These are phyloP conservation scores for Boletus reticulatus DNA, from an alignment of 768 basidiomycete genomes.

Conservation along the genomic window DNA sequence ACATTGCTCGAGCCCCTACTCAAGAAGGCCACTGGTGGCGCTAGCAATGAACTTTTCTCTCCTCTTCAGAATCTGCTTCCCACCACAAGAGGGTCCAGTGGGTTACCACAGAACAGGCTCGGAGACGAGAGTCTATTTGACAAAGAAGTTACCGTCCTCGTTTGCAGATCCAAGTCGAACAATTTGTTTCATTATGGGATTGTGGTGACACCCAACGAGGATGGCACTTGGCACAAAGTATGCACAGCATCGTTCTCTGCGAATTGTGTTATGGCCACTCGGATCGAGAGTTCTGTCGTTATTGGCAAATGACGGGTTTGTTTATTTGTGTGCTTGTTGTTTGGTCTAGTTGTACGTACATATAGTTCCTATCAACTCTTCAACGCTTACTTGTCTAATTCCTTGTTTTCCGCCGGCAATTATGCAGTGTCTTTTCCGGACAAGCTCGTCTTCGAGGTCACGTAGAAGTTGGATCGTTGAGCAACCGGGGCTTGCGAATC, in stretches of 20 bases:
- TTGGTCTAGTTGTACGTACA: no score
- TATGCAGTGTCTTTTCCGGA: no score
- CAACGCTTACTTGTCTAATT: no score
- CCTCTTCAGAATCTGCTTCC: not conserved
- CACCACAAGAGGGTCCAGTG: not conserved
- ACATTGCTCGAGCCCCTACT: not conserved
- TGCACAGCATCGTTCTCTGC: constrained; percentile 8
- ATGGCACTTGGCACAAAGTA: constrained; percentile 10
- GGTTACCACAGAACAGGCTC: constrained; percentile 4
- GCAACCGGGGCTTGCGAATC: no score
- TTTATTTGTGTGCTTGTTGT: no score
- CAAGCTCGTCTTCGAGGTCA: no score
- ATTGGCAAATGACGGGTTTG: constrained; percentile 1
- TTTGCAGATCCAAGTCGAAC: constrained; percentile 10
- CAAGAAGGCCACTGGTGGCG: not conserved
- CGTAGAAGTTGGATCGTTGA: no score
- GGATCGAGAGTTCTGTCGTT: not conserved
- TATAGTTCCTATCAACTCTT: no score
- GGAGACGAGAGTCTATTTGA: constrained; percentile 7
- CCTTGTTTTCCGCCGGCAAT: no score
- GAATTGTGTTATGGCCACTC: not conserved
- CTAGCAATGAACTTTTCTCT: not conserved
- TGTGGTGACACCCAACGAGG: not conserved
- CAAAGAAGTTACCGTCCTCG: not conserved
- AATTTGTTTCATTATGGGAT: constrained; percentile 9